Conservation (phyloP, 306 rosid genomes). For the Amphicarpaea edgeworthii region DNA sequence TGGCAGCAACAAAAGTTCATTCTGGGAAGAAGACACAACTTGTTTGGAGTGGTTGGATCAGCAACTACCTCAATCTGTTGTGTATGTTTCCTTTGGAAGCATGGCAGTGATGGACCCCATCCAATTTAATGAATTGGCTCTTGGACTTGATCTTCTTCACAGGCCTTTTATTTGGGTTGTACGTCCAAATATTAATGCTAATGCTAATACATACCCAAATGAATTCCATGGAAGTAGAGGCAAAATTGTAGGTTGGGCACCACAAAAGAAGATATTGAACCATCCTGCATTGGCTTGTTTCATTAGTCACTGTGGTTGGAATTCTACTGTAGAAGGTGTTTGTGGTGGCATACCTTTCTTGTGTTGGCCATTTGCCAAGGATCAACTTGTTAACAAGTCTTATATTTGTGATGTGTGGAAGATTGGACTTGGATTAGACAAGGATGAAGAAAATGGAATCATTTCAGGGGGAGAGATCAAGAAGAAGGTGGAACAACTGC, state of each 20-base stretch:
- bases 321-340: conserved; percentile 54
- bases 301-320: conserved; percentile 68
- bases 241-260: conserved; percentile 49
- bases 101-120: conserved; percentile 31
- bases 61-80: conserved; percentile 45
- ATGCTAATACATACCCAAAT: conserved; percentile 29
- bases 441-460: conserved; percentile 53
- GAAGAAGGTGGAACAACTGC: conserved; percentile 53
- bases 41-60: conserved; percentile 52
- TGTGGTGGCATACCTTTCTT: conserved; percentile 47
- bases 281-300: conserved; percentile 61
- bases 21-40: conserved; percentile 53
- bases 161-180: conserved; percentile 64
- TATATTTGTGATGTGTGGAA: conserved; percentile 55
- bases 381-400: conserved; percentile 43
- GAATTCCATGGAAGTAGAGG: conserved; percentile 45
- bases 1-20: conserved; percentile 7
- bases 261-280: conserved; percentile 54
- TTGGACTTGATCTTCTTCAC: conserved; percentile 44
- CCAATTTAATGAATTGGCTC: conserved; percentile 53
- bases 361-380: conserved; percentile 50
- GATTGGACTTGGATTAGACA: conserved; percentile 46
- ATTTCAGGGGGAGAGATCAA: conserved; percentile 46
- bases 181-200: conserved; percentile 17
- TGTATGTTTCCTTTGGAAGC: conserved; percentile 54